phyloP scores from a whole-genome alignment of 345 rosid genomes.

The Aethionema arabicum region DNA sequence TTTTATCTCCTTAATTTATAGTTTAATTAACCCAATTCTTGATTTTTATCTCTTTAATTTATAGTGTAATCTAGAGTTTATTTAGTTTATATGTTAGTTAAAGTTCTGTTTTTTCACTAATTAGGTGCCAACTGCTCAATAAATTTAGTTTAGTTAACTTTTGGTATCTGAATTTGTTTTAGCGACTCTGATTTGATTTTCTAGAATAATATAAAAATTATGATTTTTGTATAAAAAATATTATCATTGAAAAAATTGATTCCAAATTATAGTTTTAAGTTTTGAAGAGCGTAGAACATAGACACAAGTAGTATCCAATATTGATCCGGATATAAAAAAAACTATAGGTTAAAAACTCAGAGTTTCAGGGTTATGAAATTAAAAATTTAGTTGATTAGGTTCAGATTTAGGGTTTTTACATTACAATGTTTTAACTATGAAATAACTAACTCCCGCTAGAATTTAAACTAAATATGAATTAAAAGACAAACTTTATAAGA shows the following conservation, averaged over 20 bases:
- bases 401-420: neutral
- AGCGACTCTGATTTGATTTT: neutral
- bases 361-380: too few relatives aligned
- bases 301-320: too few relatives aligned
- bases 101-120: neutral
- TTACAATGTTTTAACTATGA: neutral
- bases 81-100: neutral
- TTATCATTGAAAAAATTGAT: too few relatives aligned
- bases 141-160: neutral
- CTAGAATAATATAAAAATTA: neutral
- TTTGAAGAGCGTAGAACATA: too few relatives aligned
- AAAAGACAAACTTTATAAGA: slow-evolving; percentile 11
- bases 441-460: slow-evolving; percentile 28
- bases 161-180: neutral
- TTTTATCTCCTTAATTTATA: neutral
- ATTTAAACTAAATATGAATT: slow-evolving; percentile 13
- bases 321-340: too few relatives aligned
- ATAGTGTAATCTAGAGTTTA: neutral
- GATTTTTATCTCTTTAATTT: neutral
- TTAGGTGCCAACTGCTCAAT: neutral
- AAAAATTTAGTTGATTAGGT: neutral
- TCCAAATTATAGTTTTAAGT: too few relatives aligned
- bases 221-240: too few relatives aligned
- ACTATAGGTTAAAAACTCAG: too few relatives aligned
- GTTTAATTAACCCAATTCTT: too few relatives aligned